A percentile compares a stretch with the other conserved stretches of the same genome.
Evolutionary conservation across 768 basidiomycete species (phyloP).

Genomic region (Xanthoconium purpureum): DNA sequence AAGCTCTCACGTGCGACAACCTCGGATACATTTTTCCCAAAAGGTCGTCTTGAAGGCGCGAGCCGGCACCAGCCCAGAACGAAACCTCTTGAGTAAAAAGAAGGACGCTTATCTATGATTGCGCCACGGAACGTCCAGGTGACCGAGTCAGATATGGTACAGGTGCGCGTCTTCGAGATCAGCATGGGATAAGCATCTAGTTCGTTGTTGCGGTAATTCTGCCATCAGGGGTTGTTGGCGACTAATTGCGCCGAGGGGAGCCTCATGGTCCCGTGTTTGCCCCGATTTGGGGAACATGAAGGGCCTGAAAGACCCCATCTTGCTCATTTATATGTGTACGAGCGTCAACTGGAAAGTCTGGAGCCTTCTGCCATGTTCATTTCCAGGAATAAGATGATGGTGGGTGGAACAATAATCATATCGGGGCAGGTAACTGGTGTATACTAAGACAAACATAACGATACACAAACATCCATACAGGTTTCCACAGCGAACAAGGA

Average conservation of each 20-base stretch:
- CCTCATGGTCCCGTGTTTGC: conserved; percentile 11
- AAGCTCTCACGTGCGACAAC: not conserved
- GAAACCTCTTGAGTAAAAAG: not conserved
- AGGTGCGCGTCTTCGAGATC: conserved; percentile 21
- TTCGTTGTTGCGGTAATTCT: conserved; percentile 8
- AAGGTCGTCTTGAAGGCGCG: not conserved
- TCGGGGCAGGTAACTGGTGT: conserved; percentile 1
- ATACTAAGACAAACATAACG: conserved; percentile 20
- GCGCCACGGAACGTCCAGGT: not conserved
- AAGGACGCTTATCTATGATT: conserved; percentile 18
- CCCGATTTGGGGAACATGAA: conserved; percentile 4
- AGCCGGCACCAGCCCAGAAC: not conserved
- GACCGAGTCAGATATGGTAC: not conserved
- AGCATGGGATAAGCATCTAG: conserved; percentile 11
- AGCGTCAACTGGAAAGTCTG: not conserved
- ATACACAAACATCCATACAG: conserved; percentile 19
- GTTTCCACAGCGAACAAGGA: not conserved
- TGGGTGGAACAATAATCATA: not conserved
- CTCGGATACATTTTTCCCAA: not conserved
- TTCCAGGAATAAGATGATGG: not conserved
- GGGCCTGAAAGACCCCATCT: not conserved
- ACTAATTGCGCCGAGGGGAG: conserved; percentile 12
- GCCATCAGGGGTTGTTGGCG: conserved; percentile 7
- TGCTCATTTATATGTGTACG: not conserved
- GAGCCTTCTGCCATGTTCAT: not conserved